Evolutionary conservation across 2,329 filamentous ascomycete genomes (phyloP).

Genomic region (Talaromyces sp.): DNA sequence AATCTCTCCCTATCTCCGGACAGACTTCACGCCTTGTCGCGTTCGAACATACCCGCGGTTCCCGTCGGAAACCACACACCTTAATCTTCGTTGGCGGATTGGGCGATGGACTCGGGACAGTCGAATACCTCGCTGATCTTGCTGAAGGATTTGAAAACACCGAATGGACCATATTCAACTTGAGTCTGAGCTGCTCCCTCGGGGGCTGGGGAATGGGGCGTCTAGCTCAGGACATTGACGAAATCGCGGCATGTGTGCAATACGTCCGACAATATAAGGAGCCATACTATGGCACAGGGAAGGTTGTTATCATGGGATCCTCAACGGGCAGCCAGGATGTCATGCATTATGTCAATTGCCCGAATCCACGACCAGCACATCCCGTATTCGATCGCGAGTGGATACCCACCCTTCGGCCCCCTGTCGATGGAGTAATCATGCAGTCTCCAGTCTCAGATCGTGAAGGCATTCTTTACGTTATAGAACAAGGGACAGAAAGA

Average conservation of each 20-base stretch:
- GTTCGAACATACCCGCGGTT: slow-evolving; percentile 40
- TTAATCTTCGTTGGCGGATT: slow-evolving; percentile 62
- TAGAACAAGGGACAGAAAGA: slow-evolving; percentile 25
- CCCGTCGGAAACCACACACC: slow-evolving; percentile 45
- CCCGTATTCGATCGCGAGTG: slow-evolving; percentile 27
- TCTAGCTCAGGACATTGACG: slow-evolving; percentile 55
- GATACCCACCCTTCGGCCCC: slow-evolving; percentile 46
- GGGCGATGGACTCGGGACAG: slow-evolving; percentile 57
- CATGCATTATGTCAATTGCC: slow-evolving; percentile 60
- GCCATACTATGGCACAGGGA: slow-evolving; percentile 39
- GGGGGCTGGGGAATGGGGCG: slow-evolving; percentile 57
- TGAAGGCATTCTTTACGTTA: slow-evolving; percentile 56
- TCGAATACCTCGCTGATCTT: slow-evolving; percentile 55
- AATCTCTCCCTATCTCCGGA: not conserved
- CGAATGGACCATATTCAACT: slow-evolving; percentile 55
- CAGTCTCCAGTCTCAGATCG: slow-evolving; percentile 79
- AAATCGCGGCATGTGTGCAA: slow-evolving; percentile 53
- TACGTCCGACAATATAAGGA: slow-evolving; percentile 50
- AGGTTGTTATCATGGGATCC: slow-evolving; percentile 67
- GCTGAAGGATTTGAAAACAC: slow-evolving; percentile 48
- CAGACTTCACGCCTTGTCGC: slow-evolving; percentile 40
- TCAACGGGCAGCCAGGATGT: slow-evolving; percentile 69
- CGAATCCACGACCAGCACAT: slow-evolving; percentile 40
- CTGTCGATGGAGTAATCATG: slow-evolving; percentile 71
- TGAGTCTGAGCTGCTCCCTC: slow-evolving; percentile 55